Evolutionary conservation across 345 rosid species (phyloP).

Genomic region (Mangifera indica): DNA sequence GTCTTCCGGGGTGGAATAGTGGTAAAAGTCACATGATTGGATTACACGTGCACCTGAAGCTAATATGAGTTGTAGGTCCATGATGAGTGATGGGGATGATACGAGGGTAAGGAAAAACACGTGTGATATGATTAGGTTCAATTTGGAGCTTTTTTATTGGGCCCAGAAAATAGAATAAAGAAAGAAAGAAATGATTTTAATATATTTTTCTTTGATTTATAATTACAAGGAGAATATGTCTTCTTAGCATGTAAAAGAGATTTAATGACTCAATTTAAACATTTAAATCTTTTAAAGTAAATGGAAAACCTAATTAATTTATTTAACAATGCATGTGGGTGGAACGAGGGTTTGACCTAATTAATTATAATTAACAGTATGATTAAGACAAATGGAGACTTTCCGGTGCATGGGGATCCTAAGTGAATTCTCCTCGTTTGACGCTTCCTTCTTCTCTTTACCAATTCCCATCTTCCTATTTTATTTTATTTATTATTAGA

Average conservation of each 20-base stretch:
- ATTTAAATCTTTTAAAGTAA: no score
- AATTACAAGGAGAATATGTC: no score
- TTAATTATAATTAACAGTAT: not conserved
- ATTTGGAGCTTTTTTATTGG: slow-evolving; percentile 7
- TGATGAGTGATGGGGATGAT: not conserved
- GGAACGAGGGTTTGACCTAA: not conserved
- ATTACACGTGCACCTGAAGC: not conserved
- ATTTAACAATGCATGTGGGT: no score
- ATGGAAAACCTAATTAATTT: no score
- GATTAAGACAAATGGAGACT: not conserved
- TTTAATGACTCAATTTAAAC: no score
- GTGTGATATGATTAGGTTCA: slow-evolving; percentile 12
- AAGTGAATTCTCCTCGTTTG: slow-evolving; percentile 11
- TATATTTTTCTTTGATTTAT: no score
- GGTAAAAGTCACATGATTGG: not conserved
- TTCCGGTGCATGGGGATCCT: slow-evolving; percentile 8
- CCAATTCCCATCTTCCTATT: not conserved
- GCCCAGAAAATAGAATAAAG: no score
- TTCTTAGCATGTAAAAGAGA: no score
- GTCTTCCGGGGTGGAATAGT: no score
- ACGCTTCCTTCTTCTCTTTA: not conserved
- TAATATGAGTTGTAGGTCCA: not conserved
- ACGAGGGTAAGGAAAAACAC: not conserved
- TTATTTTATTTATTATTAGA: not conserved
- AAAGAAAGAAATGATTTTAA: no score